A percentile compares a stretch with the other conserved stretches of the same genome.
phyloP scores from a whole-genome alignment of 257 asterid genomes.

The Solanum chiquidenum region DNA sequence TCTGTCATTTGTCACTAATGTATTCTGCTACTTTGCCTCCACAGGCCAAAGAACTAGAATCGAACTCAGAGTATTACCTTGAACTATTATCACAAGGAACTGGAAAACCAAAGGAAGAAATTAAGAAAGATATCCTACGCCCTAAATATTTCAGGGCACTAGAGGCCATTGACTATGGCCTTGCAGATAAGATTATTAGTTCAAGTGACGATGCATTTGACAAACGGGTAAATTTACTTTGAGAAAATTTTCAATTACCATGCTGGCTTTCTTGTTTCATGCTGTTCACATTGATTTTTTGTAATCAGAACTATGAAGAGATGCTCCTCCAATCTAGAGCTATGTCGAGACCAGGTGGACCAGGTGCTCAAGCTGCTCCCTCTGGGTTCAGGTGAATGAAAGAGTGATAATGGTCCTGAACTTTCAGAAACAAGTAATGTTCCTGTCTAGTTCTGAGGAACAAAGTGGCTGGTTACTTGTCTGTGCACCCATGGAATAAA shows the following conservation, averaged over 20 bases:
- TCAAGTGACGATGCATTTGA: conserved; percentile 55
- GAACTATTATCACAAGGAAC: conserved; percentile 71
- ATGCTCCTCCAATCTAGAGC: conserved; percentile 62
- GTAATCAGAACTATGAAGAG: conserved; percentile 60
- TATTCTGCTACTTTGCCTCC: background rate
- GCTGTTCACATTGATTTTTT: background rate
- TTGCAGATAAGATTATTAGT: conserved; percentile 73
- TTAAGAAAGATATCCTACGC: conserved; percentile 62
- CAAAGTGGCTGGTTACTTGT: background rate
- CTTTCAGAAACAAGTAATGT: background rate
- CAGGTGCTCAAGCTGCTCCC: conserved; percentile 57
- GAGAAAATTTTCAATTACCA: background rate
- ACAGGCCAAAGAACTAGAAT: conserved; percentile 84
- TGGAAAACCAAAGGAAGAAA: conserved; percentile 80
- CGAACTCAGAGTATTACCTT: conserved; percentile 52
- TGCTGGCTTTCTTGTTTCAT: background rate
- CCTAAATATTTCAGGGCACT: conserved; percentile 61
- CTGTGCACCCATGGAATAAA: background rate
- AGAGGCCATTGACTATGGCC: conserved; percentile 79
- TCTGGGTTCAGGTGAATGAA: conserved; percentile 42
- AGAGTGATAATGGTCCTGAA: background rate
- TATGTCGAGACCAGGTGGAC: conserved; percentile 42
- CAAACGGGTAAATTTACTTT: conserved; percentile 48
- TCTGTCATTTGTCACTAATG: background rate
- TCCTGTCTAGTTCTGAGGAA: background rate